These are phyloP conservation scores for Eucalyptus albens DNA, from an alignment of 345 rosid species.

Conservation along the genomic window DNA sequence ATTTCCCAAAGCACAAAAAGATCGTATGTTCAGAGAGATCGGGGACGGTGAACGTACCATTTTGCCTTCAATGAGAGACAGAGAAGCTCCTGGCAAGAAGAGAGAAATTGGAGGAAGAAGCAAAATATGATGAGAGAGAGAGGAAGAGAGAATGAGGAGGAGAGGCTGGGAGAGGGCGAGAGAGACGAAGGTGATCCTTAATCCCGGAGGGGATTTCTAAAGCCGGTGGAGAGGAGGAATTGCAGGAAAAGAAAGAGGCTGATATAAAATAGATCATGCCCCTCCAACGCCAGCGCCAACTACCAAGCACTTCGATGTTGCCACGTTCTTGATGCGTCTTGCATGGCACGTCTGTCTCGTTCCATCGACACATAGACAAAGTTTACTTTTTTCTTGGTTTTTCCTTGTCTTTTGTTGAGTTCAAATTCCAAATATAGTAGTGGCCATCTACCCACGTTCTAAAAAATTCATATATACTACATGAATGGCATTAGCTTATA, in stretches of 20 bases:
- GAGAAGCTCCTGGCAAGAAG: not conserved
- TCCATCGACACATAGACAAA: not conserved
- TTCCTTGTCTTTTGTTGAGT: not conserved
- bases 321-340: not conserved
- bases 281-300: not conserved
- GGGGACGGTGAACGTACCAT: constrained; percentile 22
- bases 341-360: not conserved
- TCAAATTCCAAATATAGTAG: not conserved
- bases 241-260: constrained; percentile 15
- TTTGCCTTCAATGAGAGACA: constrained; percentile 12
- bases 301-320: not conserved
- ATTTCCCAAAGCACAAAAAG: not conserved
- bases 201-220: constrained; percentile 14
- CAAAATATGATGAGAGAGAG: not conserved
- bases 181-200: constrained; percentile 31
- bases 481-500: not conserved
- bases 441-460: not conserved
- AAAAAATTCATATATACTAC: not conserved
- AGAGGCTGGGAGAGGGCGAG: constrained; percentile 13
- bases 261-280: not conserved
- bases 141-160: constrained; percentile 9
- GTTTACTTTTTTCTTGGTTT: not conserved
- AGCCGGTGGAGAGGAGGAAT: constrained; percentile 16
- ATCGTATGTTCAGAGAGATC: not conserved
- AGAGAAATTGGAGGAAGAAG: not conserved